Evolutionary conservation across 2,329 filamentous ascomycete genomes (phyloP).

Genomic region (Pseudogymnoascus sp.): DNA sequence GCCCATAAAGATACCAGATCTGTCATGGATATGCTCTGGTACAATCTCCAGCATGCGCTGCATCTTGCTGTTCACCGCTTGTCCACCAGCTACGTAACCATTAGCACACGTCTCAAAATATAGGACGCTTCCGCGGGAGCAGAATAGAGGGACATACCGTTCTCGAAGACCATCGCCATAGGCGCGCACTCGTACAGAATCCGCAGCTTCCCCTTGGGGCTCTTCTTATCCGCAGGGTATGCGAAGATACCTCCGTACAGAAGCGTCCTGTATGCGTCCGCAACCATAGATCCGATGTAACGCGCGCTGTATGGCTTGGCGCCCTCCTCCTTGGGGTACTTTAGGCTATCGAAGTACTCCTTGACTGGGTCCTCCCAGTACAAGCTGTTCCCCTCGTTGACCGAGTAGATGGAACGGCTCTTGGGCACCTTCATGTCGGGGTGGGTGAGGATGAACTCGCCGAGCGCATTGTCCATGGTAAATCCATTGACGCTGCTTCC

Average conservation of each 20-base stretch:
- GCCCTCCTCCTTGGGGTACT: slow-evolving; percentile 59
- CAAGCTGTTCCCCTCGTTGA: slow-evolving; percentile 95
- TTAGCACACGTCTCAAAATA: slow-evolving; percentile 22
- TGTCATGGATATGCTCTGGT: slow-evolving; percentile 89
- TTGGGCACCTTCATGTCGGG: slow-evolving; percentile 84
- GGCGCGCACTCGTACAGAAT: slow-evolving; percentile 98
- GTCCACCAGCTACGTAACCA: slow-evolving; percentile 63
- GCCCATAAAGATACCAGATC: slow-evolving; percentile 91
- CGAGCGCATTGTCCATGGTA: slow-evolving; percentile 90
- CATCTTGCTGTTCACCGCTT: slow-evolving; percentile 89
- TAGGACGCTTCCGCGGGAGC: neutral
- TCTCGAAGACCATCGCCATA: slow-evolving; percentile 98
- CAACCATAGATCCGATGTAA: slow-evolving; percentile 98
- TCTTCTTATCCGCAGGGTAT: slow-evolving; percentile 97
- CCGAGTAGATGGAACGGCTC: slow-evolving; percentile 82
- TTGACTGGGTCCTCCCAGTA: slow-evolving; percentile 91
- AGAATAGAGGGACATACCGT: slow-evolving; percentile 53
- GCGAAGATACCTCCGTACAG: slow-evolving; percentile 96
- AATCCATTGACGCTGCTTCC: slow-evolving; percentile 91
- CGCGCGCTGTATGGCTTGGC: slow-evolving; percentile 89
- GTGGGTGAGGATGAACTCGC: slow-evolving; percentile 98
- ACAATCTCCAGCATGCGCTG: slow-evolving; percentile 79
- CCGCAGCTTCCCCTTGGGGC: slow-evolving; percentile 92
- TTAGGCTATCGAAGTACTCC: slow-evolving; percentile 82
- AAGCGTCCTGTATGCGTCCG: slow-evolving; percentile 91